Evolutionary conservation across 306 rosid species (phyloP).

Genomic region (Adenanthera pavonina): DNA sequence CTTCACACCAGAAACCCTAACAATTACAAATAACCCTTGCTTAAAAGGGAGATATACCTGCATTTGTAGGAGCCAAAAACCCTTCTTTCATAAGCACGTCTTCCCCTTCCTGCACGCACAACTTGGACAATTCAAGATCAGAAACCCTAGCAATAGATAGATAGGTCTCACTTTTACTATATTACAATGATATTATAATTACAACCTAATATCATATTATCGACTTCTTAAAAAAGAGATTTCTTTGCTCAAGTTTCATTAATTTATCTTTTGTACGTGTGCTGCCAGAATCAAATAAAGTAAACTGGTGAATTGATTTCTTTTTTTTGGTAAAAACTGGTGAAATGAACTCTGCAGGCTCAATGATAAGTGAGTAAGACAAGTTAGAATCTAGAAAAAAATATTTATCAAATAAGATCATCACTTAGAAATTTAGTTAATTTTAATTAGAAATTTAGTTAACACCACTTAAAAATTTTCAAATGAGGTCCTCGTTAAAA

Average conservation of each 20-base stretch:
- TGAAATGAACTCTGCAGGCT: background rate
- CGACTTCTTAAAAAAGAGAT: background rate
- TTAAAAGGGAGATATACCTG: constrained; percentile 81
- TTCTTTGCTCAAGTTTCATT: background rate
- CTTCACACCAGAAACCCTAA: constrained; percentile 29
- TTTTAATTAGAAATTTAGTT: no score
- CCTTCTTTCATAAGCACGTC: constrained; percentile 78
- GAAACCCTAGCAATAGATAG: constrained; percentile 40
- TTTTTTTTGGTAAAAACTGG: no score
- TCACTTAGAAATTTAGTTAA: no score
- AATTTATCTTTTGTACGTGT: background rate
- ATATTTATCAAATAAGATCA: no score
- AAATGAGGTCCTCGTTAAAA: no score
- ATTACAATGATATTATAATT: no score
- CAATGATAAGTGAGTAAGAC: background rate
- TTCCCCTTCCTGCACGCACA: constrained; percentile 71
- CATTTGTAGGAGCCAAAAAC: constrained; percentile 61
- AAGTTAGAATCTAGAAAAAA: no score
- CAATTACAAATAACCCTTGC: background rate
- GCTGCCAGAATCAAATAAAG: background rate
- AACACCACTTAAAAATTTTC: no score
- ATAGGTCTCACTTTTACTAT: no score
- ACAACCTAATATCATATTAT: no score
- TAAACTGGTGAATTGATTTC: background rate
- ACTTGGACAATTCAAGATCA: constrained; percentile 21